Base-by-base conservation (phyloP, 306 rosid genomes). In the Herpetospermum pedunculosum region DNA sequence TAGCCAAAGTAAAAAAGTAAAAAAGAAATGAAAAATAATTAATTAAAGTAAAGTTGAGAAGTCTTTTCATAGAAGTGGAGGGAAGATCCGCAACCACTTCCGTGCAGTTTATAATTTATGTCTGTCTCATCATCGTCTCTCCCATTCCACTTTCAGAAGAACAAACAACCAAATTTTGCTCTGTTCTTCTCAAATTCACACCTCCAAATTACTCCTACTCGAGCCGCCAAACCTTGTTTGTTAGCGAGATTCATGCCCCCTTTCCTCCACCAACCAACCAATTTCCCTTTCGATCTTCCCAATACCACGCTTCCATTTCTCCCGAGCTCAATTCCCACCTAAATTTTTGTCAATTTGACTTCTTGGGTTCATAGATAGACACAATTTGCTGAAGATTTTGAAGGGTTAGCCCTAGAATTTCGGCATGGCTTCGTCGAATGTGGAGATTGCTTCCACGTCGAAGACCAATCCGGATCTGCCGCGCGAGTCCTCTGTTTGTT, bases 381-480 rank as follows among this genome's bases (percentile, higher is more conserved):
- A n/a, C n/a, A n/a, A n/a, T n/a, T n/a, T n/a, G n/a, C n/a, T 4
- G 16, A 0, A 28, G n/a, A 11, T n/a, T n/a, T n/a, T 29, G 13
- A 26, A n/a, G 32, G 67, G 50, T 19, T 37, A 74, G 7, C 69
- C 83, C 88, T 68, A 67, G 72, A 83, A 83, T 69, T 38, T 59
- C 78, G 84, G 76, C 77, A 92, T 89, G 98, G 92, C 96, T 78
- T 88, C 94, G 78, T 80, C 96, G 62, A 89, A 92, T 80, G 81
- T 92, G 77, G 89, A 80, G 64, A 77, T 81, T 44, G 80, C 78
- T 18, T 77, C 84, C 70, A 70, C 81, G 63, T 76, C 87, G 25
- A 81, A 90, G 63, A 68, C 89, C 77, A 92, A 83, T 85, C 53
- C 93, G 87, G 98, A 92, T 86, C 91, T 86, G 79, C 96, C 92